These are phyloP conservation scores for Oryza longistaminata DNA, from an alignment of 176 grass and related monocot species.

Conservation along the genomic window DNA sequence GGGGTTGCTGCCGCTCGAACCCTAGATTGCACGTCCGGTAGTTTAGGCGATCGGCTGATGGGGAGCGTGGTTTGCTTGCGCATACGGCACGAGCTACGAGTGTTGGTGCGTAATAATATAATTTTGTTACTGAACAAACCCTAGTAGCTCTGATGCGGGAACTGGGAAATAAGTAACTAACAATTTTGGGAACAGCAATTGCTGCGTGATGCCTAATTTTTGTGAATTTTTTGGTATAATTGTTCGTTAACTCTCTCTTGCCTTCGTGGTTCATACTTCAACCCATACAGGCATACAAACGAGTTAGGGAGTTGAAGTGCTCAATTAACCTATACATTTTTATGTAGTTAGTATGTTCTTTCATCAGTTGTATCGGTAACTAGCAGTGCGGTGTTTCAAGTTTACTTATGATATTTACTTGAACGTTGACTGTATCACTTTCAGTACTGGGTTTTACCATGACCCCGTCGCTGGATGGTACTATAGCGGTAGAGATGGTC, in stretches of 20 bases:
- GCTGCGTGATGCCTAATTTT: not conserved
- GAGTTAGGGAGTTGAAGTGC: not conserved
- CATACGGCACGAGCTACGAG: not conserved
- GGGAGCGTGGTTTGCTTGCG: not conserved
- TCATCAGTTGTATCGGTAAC: not conserved
- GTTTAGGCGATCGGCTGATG: not conserved
- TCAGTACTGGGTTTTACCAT: slow-evolving; percentile 91
- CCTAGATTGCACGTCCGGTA: not conserved
- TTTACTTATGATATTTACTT: slow-evolving; percentile 18
- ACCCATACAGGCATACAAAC: not conserved
- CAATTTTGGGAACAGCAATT: not conserved
- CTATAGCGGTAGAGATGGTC: slow-evolving; percentile 69
- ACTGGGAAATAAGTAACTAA: not conserved
- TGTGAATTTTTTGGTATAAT: not conserved
- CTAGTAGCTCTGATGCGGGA: not conserved
- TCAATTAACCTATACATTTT: not conserved
- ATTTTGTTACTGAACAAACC: not conserved
- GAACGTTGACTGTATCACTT: slow-evolving; percentile 23
- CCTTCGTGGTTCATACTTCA: not conserved
- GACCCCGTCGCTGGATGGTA: slow-evolving; percentile 82
- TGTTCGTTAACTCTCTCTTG: not conserved
- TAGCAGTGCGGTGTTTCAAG: not conserved
- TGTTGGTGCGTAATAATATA: not conserved
- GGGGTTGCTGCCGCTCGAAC: not conserved
- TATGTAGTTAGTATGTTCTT: not conserved